These are phyloP conservation scores for Acacia confusa DNA, from an alignment of 306 rosid genomes.

Conservation along the genomic window DNA sequence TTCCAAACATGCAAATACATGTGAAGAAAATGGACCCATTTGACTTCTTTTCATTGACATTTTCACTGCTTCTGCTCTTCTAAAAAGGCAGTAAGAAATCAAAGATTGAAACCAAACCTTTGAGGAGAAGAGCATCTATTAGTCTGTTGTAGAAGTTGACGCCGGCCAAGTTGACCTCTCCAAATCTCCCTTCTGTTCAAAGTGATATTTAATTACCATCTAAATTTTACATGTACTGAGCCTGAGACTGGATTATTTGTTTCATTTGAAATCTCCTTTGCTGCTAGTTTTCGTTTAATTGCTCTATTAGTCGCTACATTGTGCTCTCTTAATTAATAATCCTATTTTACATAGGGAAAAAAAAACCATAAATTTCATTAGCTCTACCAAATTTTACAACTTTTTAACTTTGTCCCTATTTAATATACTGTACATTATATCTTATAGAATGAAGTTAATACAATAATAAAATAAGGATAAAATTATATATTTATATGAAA, in stretches of 20 bases:
- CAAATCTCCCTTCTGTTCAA: conserved; percentile 55
- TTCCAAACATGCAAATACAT: not conserved
- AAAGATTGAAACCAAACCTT: conserved; percentile 44
- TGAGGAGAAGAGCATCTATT: conserved; percentile 48
- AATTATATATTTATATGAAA: too few relatives aligned
- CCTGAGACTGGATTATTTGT: not conserved
- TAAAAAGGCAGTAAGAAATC: not conserved
- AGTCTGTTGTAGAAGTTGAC: conserved; percentile 47
- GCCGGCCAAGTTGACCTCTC: conserved; percentile 47
- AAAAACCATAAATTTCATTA: too few relatives aligned
- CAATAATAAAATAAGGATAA: too few relatives aligned
- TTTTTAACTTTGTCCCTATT: too few relatives aligned
- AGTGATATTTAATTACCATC: not conserved
- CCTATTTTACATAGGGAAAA: too few relatives aligned
- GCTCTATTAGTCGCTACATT: not conserved
- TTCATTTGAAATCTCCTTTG: not conserved
- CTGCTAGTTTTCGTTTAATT: not conserved
- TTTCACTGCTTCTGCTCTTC: not conserved
- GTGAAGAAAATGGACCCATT: not conserved
- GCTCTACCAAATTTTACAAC: too few relatives aligned
- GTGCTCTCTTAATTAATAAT: not conserved
- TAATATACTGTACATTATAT: too few relatives aligned
- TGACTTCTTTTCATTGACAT: too few relatives aligned
- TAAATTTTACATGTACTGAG: not conserved
- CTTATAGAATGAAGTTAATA: too few relatives aligned